Percentiles rank a stretch among this genome's conserved stretches.
Evolutionary conservation across 2,329 filamentous ascomycete genomes (phyloP).

Genomic region (Sclerotinia nivalis): DNA sequence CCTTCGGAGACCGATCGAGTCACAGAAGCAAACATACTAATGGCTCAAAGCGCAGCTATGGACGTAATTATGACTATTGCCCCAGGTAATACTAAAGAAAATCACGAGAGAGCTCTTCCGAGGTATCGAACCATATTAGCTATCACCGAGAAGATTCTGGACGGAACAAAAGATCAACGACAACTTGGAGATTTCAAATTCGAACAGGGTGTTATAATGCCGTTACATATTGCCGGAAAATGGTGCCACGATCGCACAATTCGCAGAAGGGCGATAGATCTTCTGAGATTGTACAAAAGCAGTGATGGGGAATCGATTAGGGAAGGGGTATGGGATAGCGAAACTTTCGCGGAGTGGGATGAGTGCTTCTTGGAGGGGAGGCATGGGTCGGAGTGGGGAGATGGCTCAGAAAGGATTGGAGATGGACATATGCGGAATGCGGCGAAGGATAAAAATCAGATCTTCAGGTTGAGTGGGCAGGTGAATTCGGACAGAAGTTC

Average conservation of each 20-base stretch:
- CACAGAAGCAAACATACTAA: neutral
- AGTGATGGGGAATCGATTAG: slow-evolving; percentile 15
- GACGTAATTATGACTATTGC: neutral
- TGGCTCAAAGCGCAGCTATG: slow-evolving; percentile 11
- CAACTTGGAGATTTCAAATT: slow-evolving; percentile 17
- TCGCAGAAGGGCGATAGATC: neutral
- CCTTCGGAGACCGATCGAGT: neutral
- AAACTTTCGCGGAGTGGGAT: slow-evolving; percentile 8
- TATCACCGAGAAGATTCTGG: neutral
- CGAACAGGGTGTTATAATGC: slow-evolving; percentile 13
- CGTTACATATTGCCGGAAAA: slow-evolving; percentile 7
- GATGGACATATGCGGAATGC: slow-evolving; percentile 19
- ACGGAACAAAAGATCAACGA: slow-evolving; percentile 2
- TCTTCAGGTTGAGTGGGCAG: neutral
- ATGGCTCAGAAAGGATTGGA: slow-evolving; percentile 2
- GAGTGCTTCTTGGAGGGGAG: neutral
- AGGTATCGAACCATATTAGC: slow-evolving; percentile 1
- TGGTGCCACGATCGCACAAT: slow-evolving; percentile 10
- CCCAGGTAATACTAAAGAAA: neutral
- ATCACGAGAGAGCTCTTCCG: neutral
- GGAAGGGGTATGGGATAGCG: slow-evolving; percentile 20
- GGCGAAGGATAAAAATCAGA: slow-evolving; percentile 13
- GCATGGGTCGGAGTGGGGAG: slow-evolving; percentile 4
- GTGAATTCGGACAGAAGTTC: neutral
- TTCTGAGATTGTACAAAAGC: slow-evolving; percentile 5